These are phyloP conservation scores for Cymbidium sinense DNA, from an alignment of 106 monocot genomes.

Conservation along the genomic window DNA sequence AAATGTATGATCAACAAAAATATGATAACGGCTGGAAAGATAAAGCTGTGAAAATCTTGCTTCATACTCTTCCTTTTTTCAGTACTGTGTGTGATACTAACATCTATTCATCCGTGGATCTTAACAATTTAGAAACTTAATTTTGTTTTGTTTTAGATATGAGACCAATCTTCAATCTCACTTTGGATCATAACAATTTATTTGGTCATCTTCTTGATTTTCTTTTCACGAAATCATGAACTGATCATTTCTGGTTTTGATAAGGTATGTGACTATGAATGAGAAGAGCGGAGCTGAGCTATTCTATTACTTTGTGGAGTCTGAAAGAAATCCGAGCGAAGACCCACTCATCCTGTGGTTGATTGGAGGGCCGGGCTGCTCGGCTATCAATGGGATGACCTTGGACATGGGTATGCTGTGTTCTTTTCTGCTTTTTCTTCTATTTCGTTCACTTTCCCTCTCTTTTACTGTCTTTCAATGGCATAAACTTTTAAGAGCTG, in stretches of 20 bases:
- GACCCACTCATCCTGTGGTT: slow-evolving; percentile 18
- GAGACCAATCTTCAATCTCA: no score
- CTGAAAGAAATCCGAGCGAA: slow-evolving; percentile 13
- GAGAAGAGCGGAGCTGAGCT: slow-evolving; percentile 14
- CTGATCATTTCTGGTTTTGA: background rate
- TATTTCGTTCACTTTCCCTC: background rate
- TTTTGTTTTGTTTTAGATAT: no score
- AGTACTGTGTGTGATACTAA: no score
- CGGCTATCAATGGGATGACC: background rate
- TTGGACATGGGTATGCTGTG: slow-evolving; percentile 9
- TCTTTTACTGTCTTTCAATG: background rate
- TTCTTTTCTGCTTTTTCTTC: background rate
- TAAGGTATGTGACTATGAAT: slow-evolving; percentile 10
- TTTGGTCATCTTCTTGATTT: no score
- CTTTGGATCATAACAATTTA: no score
- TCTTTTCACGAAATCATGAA: no score
- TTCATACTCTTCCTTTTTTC: background rate
- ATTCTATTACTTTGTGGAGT: slow-evolving; percentile 14
- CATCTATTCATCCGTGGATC: no score
- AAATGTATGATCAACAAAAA: no score
- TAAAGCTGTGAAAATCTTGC: background rate
- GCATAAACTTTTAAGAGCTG: background rate
- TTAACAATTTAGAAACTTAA: no score
- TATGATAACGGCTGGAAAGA: no score
- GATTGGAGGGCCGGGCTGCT: slow-evolving; percentile 17